Conservation (phyloP, 164 flowering plant species). For the Vitis rupestris region DNA sequence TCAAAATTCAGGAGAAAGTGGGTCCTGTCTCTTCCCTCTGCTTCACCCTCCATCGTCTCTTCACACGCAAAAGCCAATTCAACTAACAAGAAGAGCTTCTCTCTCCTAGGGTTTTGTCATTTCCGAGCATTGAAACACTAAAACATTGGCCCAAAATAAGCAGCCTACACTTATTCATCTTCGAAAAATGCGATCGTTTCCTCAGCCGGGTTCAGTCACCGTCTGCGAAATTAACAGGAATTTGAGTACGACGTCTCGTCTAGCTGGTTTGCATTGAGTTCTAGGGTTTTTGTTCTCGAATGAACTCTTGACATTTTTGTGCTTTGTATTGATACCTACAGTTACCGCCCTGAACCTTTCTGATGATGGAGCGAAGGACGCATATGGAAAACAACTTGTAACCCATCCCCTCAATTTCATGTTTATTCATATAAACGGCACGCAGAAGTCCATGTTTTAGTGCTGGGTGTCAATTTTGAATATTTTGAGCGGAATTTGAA, state of each 20-base stretch:
- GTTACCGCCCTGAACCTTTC: constrained; percentile 63
- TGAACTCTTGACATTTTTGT: neutral
- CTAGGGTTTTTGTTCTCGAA: neutral
- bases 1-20: too few species aligned
- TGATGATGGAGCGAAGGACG: constrained; percentile 64
- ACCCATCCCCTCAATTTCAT: constrained; percentile 3
- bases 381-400: constrained; percentile 81
- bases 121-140: too few species aligned
- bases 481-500: neutral
- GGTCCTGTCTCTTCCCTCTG: too few species aligned
- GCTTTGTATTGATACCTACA: constrained; percentile 18
- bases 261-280: neutral
- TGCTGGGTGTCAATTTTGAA: too few species aligned
- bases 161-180: too few species aligned
- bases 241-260: constrained; percentile 43
- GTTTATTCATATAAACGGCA: neutral
- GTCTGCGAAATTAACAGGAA: constrained; percentile 90
- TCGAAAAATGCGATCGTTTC: constrained; percentile 68
- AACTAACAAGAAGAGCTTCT: too few species aligned
- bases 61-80: too few species aligned
- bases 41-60: too few species aligned
- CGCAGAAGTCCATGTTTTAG: too few species aligned
- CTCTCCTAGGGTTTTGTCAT: too few species aligned
- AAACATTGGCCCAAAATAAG: too few species aligned
- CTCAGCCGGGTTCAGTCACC: constrained; percentile 72